phyloP scores from a whole-genome alignment of 768 basidiomycete species.

The Phlegmacium glaucopus region DNA sequence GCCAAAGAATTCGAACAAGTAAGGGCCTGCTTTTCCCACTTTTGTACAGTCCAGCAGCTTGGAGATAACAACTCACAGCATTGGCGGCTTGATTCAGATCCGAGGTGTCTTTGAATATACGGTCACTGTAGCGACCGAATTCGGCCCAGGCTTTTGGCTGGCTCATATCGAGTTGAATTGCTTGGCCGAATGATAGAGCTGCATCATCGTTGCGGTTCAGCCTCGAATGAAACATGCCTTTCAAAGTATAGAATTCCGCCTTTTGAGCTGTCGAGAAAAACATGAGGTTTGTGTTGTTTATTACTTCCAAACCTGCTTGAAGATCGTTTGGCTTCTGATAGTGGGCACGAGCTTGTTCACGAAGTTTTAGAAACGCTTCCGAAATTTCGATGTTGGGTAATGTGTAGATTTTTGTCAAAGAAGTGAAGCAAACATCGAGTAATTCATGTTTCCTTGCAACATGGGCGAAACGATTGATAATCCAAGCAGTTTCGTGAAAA shows the following conservation, averaged over 20 bases:
- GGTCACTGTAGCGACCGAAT: slow-evolving; percentile 94
- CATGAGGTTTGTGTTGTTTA: slow-evolving; percentile 99
- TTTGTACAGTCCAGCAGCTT: slow-evolving; percentile 95
- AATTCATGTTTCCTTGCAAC: slow-evolving; percentile 97
- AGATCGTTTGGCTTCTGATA: slow-evolving; percentile 94
- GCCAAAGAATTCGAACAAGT: slow-evolving; percentile 92
- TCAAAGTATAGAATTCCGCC: slow-evolving; percentile 97
- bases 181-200: slow-evolving; percentile 87
- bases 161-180: slow-evolving; percentile 92
- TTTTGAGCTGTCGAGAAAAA: slow-evolving; percentile 95
- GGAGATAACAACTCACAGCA: slow-evolving; percentile 96
- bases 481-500: slow-evolving; percentile 99
- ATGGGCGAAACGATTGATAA: slow-evolving; percentile 98
- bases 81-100: slow-evolving; percentile 79
- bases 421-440: slow-evolving; percentile 92
- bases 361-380: slow-evolving; percentile 96
- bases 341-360: slow-evolving; percentile 97
- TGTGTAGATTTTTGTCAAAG: slow-evolving; percentile 96
- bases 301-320: slow-evolving; percentile 93
- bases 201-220: slow-evolving; percentile 86
- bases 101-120: slow-evolving; percentile 80
- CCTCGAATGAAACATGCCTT: slow-evolving; percentile 97
- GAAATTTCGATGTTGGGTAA: slow-evolving; percentile 99
- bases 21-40: slow-evolving; percentile 89
- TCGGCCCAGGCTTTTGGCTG: slow-evolving; percentile 98